Conservation (phyloP, 2,329 filamentous ascomycete genomes). For the Pseudogymnoascus sp. region DNA sequence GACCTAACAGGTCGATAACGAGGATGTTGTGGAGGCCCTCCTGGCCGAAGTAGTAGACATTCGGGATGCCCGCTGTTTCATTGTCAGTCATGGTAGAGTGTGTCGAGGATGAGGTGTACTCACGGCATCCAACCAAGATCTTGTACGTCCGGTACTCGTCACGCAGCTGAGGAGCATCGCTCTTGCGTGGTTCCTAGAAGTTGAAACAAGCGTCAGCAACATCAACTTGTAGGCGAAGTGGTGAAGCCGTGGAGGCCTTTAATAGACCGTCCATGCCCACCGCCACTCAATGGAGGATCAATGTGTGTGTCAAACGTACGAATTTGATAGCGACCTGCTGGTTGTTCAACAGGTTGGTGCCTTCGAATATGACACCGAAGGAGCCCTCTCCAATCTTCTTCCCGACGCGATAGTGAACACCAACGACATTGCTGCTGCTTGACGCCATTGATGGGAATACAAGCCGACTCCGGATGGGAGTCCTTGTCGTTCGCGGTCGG, state of each 20-base stretch:
- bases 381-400: conserved; percentile 99
- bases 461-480: background rate
- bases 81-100: conserved; percentile 27
- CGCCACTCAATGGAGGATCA: background rate
- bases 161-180: conserved; percentile 91
- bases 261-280: background rate
- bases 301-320: conserved; percentile 46
- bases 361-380: conserved; percentile 97
- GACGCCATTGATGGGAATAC: conserved; percentile 54
- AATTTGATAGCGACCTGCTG: conserved; percentile 99
- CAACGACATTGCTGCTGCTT: conserved; percentile 92
- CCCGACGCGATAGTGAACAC: conserved; percentile 95
- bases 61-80: conserved; percentile 79
- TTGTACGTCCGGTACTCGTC: conserved; percentile 99
- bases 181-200: conserved; percentile 89
- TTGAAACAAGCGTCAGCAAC: background rate
- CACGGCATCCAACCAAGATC: conserved; percentile 97
- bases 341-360: conserved; percentile 96
- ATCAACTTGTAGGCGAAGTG: background rate
- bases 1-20: conserved; percentile 91
- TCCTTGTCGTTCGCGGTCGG: background rate
- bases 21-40: conserved; percentile 98
- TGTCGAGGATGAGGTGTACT: conserved; percentile 39
- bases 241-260: background rate
- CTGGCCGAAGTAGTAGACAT: conserved; percentile 99